phyloP scores from a whole-genome alignment of 2,329 filamentous ascomycete genomes.

The Pseudocercospora pini-densiflorae region DNA sequence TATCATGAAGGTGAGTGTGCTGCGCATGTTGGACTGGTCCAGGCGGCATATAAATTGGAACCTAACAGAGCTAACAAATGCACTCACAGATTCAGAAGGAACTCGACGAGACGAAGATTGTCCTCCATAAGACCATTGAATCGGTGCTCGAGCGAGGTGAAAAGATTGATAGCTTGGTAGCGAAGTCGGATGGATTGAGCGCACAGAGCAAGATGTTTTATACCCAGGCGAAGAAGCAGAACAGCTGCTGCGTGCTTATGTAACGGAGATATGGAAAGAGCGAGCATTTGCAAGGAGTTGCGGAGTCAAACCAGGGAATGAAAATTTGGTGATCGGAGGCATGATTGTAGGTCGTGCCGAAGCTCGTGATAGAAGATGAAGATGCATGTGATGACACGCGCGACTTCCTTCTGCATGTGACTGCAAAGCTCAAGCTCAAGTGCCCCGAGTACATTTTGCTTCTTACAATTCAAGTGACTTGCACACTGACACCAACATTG shows the following conservation, averaged over 20 bases:
- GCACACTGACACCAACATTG: neutral
- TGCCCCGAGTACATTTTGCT: too few species aligned
- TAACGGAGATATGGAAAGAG: conserved; percentile 34
- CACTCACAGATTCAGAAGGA: conserved; percentile 79
- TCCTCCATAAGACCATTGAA: conserved; percentile 96
- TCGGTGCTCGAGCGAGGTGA: conserved; percentile 88
- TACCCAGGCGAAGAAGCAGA: conserved; percentile 68
- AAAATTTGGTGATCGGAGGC: neutral
- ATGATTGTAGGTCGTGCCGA: neutral
- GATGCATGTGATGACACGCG: neutral
- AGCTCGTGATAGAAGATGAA: neutral
- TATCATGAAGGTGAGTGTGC: conserved; percentile 57
- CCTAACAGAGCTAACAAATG: conserved; percentile 49
- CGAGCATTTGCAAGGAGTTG: conserved; percentile 20
- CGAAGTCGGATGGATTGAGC: conserved; percentile 90
- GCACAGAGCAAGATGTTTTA: conserved; percentile 98
- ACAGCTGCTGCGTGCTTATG: conserved; percentile 64
- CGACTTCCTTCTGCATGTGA: neutral
- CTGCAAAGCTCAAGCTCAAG: neutral
- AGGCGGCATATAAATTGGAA: too few species aligned
- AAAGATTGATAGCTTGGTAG: conserved; percentile 93
- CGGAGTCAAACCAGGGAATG: neutral
- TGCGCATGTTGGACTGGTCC: too few species aligned
- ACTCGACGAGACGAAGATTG: conserved; percentile 95
- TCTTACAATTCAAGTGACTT: too few species aligned